Evolutionary conservation across 2,329 filamentous ascomycete species (phyloP), one percentile per base, ranked within the genome.

Genomic region (Beauveria brongniartii): DNA sequence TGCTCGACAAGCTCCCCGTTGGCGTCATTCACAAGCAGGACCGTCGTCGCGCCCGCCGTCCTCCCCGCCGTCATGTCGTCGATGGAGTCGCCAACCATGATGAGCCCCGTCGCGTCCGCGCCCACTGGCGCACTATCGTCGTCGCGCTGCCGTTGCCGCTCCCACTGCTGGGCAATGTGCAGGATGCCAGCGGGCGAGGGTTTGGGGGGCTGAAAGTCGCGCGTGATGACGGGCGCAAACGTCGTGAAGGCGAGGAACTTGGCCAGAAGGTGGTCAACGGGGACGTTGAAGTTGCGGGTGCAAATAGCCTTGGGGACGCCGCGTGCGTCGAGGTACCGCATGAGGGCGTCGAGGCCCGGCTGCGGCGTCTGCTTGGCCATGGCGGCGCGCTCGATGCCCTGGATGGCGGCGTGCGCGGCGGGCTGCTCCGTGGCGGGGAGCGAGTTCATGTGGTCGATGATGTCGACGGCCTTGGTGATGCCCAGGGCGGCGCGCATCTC

Each of bases 41-140:
- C 92, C 0, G 94, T 97, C 40, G 91, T 89, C 1, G 92, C 91
- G 1, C 93, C 93, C 0, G 93, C 93, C 57, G 80, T 80, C 63
- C 88, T 83, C 0, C 94, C 93, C 1, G 93, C 91, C 8, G 88
- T 90, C 85, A 97, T 95, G 71, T 99, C 94, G 72, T 97, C 94
- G 60, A 96, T 85, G 18, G 88, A 92, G 70, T 93, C 90, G 4
- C 90, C 90, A 24, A 87, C 84, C 84, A 87, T 87, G 66, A 86
- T 83, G 47, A 85, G 68, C 6, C 71, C 73, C 47, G 74, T 79
- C 2, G 77, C 82, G 63, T 80, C 78, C 1, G 69, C 68, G 24
- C 50, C 64, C 57, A n/a, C 66, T 64, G 18, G 28, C 50, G 41
- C 73, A 43, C 74, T 78, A 3, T 82, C 64, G 79, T 77, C 1